These are phyloP conservation scores for Stereocaulon alpinum DNA, from an alignment of 495 filamentous ascomycete genomes.

Conservation along the genomic window DNA sequence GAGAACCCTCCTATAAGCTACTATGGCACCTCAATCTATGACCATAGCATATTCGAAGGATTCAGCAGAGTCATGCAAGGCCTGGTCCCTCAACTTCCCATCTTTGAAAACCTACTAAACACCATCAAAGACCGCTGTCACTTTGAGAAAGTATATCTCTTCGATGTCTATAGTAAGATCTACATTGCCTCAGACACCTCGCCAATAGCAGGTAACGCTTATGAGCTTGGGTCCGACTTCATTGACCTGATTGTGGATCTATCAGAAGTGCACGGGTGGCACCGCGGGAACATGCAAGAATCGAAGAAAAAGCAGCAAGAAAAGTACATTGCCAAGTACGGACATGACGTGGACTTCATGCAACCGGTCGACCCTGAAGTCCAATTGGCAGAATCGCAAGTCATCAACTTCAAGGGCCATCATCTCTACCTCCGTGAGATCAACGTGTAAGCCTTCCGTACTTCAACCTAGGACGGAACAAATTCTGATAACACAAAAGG, in stretches of 20 bases:
- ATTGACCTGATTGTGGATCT: slow-evolving; percentile 97
- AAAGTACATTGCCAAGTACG: no score
- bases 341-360: no score
- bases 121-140: slow-evolving; percentile 78
- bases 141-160: slow-evolving; percentile 95
- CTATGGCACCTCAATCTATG: slow-evolving; percentile 93
- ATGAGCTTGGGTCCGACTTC: slow-evolving; percentile 96
- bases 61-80: slow-evolving; percentile 98
- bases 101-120: slow-evolving; percentile 84
- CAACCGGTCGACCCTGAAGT: slow-evolving; percentile 39
- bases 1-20: slow-evolving; percentile 88
- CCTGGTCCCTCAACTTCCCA: slow-evolving; percentile 83
- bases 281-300: slow-evolving; percentile 47
- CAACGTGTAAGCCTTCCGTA: slow-evolving; percentile 53
- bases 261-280: slow-evolving; percentile 86
- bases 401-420: slow-evolving; percentile 34
- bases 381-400: slow-evolving; percentile 43
- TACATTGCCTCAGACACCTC: slow-evolving; percentile 94
- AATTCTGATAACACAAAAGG: slow-evolving; percentile 23
- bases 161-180: slow-evolving; percentile 93
- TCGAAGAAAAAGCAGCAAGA: slow-evolving; percentile 31
- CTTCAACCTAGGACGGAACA: not conserved
- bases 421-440: slow-evolving; percentile 84
- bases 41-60: slow-evolving; percentile 95
- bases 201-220: slow-evolving; percentile 83